Base-by-base conservation (phyloP, 768 basidiomycete species). In the Auriscalpium vulgare region DNA sequence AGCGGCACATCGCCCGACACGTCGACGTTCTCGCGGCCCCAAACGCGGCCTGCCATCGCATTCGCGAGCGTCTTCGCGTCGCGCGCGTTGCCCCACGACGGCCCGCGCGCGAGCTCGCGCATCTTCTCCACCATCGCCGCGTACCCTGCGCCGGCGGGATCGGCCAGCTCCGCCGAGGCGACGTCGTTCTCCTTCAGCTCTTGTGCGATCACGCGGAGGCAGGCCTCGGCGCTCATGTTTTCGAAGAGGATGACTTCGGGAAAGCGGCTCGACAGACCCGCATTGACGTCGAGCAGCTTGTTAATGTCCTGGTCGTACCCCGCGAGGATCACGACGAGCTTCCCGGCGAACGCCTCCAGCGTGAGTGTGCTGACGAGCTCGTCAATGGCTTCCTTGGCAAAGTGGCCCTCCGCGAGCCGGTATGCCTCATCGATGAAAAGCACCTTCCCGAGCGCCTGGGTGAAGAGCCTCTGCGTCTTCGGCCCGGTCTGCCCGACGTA, bases 351-450 rank as follows among this genome's bases (percentile, higher is more conserved):
- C 44, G 67, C 70, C 2, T 81, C 77, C 45, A 82, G 72, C 0
- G 86, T 88, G 56, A 88, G 71, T 1, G 82, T 65, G 8, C 77
- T 78, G 9, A 87, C 86, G 29, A 88, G 65, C 60, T 88, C 87
- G 65, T 88, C 87, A 35, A 85, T 76, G 8, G 86, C 87, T 65
- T 88, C 87, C 64, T 84, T 75, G 1, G 84, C 83, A 59, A 85
- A 88, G 0, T 72, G 78, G 0, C 84, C 85, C 48, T 83, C 73
- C 8, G 74, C 66, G 11, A 88, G 72, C 23, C 84, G 73, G 61
- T 88, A 88, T 0, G 86, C 86, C 58, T 88, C 86, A 53, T 87
- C 86, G 51, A 87, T 74, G 69, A 88, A 87, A 0, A 87, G 72
- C 3, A 88, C 84, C 44, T 78, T 76, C 0, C 86, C 86, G 0